These are phyloP conservation scores for Colletotrichum graminicola DNA, from an alignment of 2,329 filamentous ascomycete genomes.

Conservation along the genomic window DNA sequence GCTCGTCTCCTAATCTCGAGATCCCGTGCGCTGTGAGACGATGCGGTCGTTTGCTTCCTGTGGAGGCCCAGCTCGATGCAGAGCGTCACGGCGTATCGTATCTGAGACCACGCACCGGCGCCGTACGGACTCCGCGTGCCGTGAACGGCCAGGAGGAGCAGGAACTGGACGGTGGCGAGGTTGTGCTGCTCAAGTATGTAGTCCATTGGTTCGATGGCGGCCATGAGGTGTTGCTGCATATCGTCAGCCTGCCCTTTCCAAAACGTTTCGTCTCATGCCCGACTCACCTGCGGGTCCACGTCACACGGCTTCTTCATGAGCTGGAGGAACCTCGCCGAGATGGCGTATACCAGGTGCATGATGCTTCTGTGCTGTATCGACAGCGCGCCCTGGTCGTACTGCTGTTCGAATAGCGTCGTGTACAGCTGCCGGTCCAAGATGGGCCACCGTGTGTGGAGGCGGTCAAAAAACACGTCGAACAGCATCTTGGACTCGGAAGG, in stretches of 20 bases:
- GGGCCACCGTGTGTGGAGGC: slow-evolving; percentile 47
- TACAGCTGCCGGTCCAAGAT: slow-evolving; percentile 45
- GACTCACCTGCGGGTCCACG: slow-evolving; percentile 45
- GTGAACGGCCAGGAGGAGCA: slow-evolving; percentile 51
- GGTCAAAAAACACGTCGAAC: slow-evolving; percentile 47
- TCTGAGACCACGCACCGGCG: slow-evolving; percentile 51
- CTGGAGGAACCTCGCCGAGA: slow-evolving; percentile 46
- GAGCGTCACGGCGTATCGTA: slow-evolving; percentile 49
- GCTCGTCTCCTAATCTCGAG: slow-evolving; percentile 48
- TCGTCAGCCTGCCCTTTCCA: not conserved
- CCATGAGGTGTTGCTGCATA: slow-evolving; percentile 45
- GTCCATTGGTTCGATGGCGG: slow-evolving; percentile 50
- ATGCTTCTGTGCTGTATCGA: slow-evolving; percentile 46
- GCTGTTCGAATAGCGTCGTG: slow-evolving; percentile 41
- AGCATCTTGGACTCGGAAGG: slow-evolving; percentile 41
- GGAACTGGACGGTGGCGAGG: slow-evolving; percentile 49
- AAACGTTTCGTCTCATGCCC: rapidly evolving
- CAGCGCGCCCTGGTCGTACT: slow-evolving; percentile 42
- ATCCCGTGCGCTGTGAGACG: slow-evolving; percentile 34
- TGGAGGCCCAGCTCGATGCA: slow-evolving; percentile 52
- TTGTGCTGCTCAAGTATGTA: slow-evolving; percentile 51
- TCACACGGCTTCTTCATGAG: slow-evolving; percentile 45
- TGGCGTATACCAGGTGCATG: slow-evolving; percentile 47
- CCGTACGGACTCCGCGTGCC: slow-evolving; percentile 52
- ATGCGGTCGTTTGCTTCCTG: slow-evolving; percentile 35